These are phyloP conservation scores for Gossypium herbaceum DNA, from an alignment of 345 rosid species.

Conservation along the genomic window DNA sequence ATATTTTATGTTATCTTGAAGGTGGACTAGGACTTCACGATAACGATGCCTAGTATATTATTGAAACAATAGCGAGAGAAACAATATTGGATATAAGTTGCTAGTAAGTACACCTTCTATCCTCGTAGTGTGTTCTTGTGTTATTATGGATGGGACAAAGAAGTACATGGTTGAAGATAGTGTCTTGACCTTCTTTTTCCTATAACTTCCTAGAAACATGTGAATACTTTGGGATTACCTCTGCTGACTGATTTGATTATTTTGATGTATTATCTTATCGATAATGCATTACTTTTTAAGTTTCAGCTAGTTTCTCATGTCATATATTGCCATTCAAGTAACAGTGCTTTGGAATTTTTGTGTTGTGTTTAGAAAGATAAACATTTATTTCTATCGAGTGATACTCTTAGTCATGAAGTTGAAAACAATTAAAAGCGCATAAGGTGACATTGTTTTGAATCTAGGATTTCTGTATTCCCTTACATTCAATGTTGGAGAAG, in stretches of 20 bases:
- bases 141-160: background rate
- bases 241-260: background rate
- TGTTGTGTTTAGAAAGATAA: background rate
- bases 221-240: conserved; percentile 1
- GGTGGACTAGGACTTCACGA: conserved; percentile 98
- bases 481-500: too few relatives aligned
- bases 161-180: conserved; percentile 5
- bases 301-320: background rate
- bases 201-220: background rate
- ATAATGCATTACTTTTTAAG: background rate
- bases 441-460: background rate
- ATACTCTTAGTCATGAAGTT: conserved; percentile 6
- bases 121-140: conserved; percentile 2
- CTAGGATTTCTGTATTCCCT: too few relatives aligned
- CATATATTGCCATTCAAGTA: background rate
- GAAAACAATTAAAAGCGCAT: background rate
- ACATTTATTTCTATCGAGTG: conserved; percentile 15
- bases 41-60: conserved; percentile 87
- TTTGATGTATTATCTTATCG: conserved; percentile 1
- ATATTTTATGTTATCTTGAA: conserved; percentile 27
- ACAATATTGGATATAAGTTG: conserved; percentile 79
- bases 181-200: background rate
- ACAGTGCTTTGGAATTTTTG: background rate
- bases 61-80: conserved; percentile 90
- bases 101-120: conserved; percentile 48